Evolutionary conservation across 768 basidiomycete genomes (phyloP).

Genomic region (Suillus ampliporus): DNA sequence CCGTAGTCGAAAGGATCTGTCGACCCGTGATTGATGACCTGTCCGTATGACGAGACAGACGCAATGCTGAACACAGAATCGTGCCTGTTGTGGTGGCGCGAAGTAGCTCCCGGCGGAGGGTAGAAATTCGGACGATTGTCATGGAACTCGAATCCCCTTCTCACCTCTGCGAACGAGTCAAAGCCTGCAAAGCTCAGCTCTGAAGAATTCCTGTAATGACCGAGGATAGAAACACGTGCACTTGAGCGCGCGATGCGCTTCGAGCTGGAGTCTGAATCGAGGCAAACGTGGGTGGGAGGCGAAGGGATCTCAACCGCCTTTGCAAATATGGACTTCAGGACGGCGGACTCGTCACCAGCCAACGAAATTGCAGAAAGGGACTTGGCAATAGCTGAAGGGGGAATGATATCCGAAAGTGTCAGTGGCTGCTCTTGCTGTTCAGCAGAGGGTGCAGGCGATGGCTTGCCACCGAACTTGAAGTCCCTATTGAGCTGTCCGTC

Average conservation of each 20-base stretch:
- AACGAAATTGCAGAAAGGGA: slow-evolving; percentile 52
- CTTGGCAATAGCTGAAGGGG: slow-evolving; percentile 59
- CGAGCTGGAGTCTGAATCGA: slow-evolving; percentile 53
- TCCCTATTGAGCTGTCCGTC: slow-evolving; percentile 71
- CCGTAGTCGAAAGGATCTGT: slow-evolving; percentile 80
- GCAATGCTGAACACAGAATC: slow-evolving; percentile 77
- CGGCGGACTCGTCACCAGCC: slow-evolving; percentile 54
- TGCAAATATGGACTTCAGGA: slow-evolving; percentile 61
- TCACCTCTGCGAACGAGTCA: slow-evolving; percentile 78
- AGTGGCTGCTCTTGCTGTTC: slow-evolving; percentile 39
- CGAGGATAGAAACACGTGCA: slow-evolving; percentile 21
- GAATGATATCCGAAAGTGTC: slow-evolving; percentile 79
- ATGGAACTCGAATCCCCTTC: slow-evolving; percentile 78
- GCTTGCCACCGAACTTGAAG: slow-evolving; percentile 75
- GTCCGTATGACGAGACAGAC: slow-evolving; percentile 81
- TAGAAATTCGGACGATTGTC: slow-evolving; percentile 69
- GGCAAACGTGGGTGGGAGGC: slow-evolving; percentile 38
- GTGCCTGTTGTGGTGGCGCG: slow-evolving; percentile 50
- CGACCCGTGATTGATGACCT: slow-evolving; percentile 63
- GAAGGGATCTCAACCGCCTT: slow-evolving; percentile 47
- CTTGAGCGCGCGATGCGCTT: slow-evolving; percentile 35
- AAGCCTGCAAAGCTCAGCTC: slow-evolving; percentile 72
- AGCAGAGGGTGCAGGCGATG: slow-evolving; percentile 16
- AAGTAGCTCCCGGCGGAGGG: slow-evolving; percentile 50
- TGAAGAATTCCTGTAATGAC: slow-evolving; percentile 49